phyloP scores from a whole-genome alignment of 2,329 filamentous ascomycete species.

The Periglandula ipomoeae region DNA sequence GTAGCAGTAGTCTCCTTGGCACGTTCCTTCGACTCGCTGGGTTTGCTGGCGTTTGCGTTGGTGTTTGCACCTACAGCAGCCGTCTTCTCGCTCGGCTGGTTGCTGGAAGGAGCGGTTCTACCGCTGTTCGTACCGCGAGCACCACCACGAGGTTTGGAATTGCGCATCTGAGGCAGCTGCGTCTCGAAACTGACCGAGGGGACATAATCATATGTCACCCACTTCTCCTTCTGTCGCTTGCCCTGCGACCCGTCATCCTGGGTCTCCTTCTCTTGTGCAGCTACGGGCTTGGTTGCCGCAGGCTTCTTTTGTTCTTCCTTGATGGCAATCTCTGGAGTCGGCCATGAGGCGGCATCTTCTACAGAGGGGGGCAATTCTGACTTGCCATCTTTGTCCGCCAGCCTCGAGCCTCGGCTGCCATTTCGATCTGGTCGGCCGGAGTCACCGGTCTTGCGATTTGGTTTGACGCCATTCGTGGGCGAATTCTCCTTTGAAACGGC shows the following conservation, averaged over 20 bases:
- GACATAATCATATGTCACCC: constrained; percentile 75
- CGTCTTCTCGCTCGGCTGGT: constrained; percentile 29
- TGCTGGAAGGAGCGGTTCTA: constrained; percentile 25
- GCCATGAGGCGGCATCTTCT: constrained; percentile 75
- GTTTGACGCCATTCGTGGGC: constrained; percentile 29
- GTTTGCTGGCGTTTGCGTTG: constrained; percentile 20
- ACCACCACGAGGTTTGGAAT: constrained; percentile 41
- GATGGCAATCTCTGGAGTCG: constrained; percentile 70
- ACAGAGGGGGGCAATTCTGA: constrained; percentile 49
- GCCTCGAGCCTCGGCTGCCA: constrained; percentile 38
- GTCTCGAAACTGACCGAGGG: constrained; percentile 84
- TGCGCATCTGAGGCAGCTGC: constrained; percentile 51
- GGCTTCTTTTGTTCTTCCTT: constrained; percentile 66
- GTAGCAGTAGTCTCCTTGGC: constrained; percentile 26
- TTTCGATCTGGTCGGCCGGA: constrained; percentile 29
- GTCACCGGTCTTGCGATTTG: constrained; percentile 34
- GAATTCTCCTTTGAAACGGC: constrained; percentile 15
- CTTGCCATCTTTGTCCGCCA: constrained; percentile 31
- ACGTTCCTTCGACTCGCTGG: constrained; percentile 24
- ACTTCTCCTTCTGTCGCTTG: constrained; percentile 68
- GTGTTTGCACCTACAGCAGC: constrained; percentile 10
- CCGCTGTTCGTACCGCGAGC: constrained; percentile 31
- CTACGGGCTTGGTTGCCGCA: constrained; percentile 43
- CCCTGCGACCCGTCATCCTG: constrained; percentile 38
- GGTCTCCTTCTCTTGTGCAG: constrained; percentile 54